phyloP scores from a whole-genome alignment of 108 stramenopile genomes.

The Hondaea fermentalgiana region DNA sequence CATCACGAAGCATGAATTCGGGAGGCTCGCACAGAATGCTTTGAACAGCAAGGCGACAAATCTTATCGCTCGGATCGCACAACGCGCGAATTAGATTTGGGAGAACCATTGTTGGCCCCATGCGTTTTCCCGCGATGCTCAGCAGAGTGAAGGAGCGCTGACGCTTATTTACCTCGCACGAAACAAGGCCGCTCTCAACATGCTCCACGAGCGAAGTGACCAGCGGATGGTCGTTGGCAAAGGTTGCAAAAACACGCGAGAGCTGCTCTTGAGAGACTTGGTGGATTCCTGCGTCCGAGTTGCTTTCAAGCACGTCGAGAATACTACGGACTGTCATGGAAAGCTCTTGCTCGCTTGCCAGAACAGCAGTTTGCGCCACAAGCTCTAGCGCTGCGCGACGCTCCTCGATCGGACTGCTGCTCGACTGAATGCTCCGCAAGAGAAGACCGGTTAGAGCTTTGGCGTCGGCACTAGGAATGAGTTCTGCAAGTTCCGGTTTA shows the following conservation, averaged over 20 bases:
- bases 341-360: conserved; percentile 6
- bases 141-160: background rate
- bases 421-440: background rate
- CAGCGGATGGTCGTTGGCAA: background rate
- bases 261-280: background rate
- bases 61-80: background rate
- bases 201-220: background rate
- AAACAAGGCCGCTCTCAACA: background rate
- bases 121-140: background rate
- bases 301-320: background rate
- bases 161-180: background rate
- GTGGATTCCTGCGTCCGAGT: background rate
- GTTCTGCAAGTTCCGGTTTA: background rate
- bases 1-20: background rate
- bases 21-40: background rate
- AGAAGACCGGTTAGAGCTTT: background rate
- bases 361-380: background rate
- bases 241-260: background rate
- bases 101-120: background rate
- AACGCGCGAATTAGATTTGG: background rate
- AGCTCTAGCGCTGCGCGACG: conserved; percentile 5
- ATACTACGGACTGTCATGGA: background rate
- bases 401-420: background rate
- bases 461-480: background rate
- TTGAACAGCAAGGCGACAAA: background rate